A percentile compares a stretch with the other conserved stretches of the same genome.
These are phyloP conservation scores for Telfairia occidentalis DNA, from an alignment of 331 rosid genomes.

Conservation along the genomic window DNA sequence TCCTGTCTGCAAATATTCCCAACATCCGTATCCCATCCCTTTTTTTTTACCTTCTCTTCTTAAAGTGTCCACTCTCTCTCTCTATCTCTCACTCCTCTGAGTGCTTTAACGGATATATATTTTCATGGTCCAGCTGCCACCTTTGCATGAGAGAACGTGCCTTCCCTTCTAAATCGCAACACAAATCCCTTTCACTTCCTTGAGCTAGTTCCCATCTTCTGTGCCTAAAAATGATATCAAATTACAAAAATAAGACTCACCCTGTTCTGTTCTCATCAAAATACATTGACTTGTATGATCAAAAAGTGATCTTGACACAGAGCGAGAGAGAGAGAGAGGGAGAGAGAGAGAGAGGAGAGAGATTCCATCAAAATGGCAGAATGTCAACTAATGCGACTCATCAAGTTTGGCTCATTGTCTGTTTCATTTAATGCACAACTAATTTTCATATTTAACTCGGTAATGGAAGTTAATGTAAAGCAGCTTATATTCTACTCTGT, in stretches of 20 bases:
- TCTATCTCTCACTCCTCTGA: background rate
- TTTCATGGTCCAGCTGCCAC: slow-evolving; percentile 7
- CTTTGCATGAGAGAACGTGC: slow-evolving; percentile 7
- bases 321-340: background rate
- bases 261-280: background rate
- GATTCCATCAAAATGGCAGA: background rate
- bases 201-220: background rate
- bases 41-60: background rate
- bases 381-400: background rate
- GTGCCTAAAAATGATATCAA: background rate
- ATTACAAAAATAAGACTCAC: background rate
- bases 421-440: background rate
- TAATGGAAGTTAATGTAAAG: background rate
- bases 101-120: background rate
- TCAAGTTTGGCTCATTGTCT: background rate
- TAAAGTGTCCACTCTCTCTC: background rate
- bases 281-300: background rate
- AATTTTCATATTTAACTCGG: background rate
- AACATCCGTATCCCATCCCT: background rate
- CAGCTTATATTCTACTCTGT: background rate
- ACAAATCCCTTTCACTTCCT: background rate
- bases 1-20: slow-evolving; percentile 12
- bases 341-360: background rate
- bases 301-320: background rate
- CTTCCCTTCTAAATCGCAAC: background rate